Base-by-base conservation (phyloP, 164 flowering plant species). In the Umbellularia californica region DNA sequence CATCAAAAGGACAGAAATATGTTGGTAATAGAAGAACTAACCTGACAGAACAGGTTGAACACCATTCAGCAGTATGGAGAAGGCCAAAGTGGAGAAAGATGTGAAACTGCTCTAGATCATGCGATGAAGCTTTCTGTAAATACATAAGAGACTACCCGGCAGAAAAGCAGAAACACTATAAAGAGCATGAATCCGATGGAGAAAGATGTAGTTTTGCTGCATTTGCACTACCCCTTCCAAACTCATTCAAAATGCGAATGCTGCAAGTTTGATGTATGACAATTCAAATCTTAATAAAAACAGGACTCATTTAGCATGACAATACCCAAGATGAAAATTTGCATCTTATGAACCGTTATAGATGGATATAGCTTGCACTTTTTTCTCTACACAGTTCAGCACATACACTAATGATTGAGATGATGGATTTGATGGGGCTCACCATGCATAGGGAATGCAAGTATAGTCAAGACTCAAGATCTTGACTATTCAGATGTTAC, bases 201-300 rank as follows among this genome's bases (percentile, higher is more conserved):
- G 0, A 80, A 62, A 2, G 87, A 83, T 23, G 82, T 82, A 5
- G 68, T 47, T 78, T 87, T 70, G 86, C 90, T 11, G 83, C 85
- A 65, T 63, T 84, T 6, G 85, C 76, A 65, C 77, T 83, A 28
- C 90, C 87, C 74, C 82, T 79, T 58, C 88, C 88, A 17, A 87
- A 86, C 66, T 86, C 90, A 76, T 86, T 87, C 11, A 87, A 77
- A n/a, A 86, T 87, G 11, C 87, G 76, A 23, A 85, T 85, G 68
- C 90, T 82, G 74, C n/a, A 55, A 67, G 33, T 30, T 78, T 41
- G 35, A 50, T 33, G 58, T 33, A 3, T 7, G 24, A 51, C 24
- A 50, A 71, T 2, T 1, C 7, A 28, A 67, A 67, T 67, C 28
- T 67, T 20, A 64, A 64, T 55, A 0, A 20, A 55, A 55, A 55